These are phyloP conservation scores for Phaeolepiota aurea DNA, from an alignment of 768 basidiomycete genomes.

Conservation along the genomic window DNA sequence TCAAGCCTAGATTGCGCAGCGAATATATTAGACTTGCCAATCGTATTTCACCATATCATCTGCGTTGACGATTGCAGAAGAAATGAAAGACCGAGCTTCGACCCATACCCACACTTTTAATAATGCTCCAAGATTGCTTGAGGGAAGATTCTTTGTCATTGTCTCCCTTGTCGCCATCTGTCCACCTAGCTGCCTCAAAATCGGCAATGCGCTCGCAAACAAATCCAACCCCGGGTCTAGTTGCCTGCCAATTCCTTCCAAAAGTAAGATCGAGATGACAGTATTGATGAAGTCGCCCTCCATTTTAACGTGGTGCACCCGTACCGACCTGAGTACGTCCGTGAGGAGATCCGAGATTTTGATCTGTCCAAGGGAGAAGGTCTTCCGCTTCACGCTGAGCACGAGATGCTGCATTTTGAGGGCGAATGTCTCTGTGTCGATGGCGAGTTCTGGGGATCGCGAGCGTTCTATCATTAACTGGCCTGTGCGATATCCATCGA, in stretches of 20 bases:
- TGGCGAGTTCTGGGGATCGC: conserved; percentile 79
- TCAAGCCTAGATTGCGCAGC: not conserved
- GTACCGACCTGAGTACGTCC: conserved; percentile 80
- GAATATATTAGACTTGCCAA: conserved; percentile 43
- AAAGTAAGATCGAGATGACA: conserved; percentile 83
- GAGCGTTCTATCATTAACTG: conserved; percentile 96
- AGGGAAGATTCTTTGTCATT: conserved; percentile 49
- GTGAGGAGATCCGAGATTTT: conserved; percentile 90
- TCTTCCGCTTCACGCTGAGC: conserved; percentile 88
- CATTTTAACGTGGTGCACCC: conserved; percentile 94
- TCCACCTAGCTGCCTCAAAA: conserved; percentile 82
- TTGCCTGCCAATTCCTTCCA: conserved; percentile 95
- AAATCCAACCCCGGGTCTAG: conserved; percentile 88
- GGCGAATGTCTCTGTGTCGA: conserved; percentile 93
- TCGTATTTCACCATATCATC: conserved; percentile 87
- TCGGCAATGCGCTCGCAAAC: conserved; percentile 93
- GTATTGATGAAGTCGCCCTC: conserved; percentile 99
- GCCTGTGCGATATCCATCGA: conserved; percentile 93
- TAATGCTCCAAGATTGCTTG: conserved; percentile 73
- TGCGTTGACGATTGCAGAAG: conserved; percentile 66
- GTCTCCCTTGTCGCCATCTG: conserved; percentile 75
- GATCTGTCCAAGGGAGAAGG: conserved; percentile 95
- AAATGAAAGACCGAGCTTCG: conserved; percentile 84
- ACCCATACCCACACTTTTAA: conserved; percentile 95
- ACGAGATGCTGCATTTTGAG: conserved; percentile 97